Evolutionary conservation across 495 filamentous ascomycete species (phyloP), one percentile per base, ranked within the genome.

Genomic region (Trichoderma virens): DNA sequence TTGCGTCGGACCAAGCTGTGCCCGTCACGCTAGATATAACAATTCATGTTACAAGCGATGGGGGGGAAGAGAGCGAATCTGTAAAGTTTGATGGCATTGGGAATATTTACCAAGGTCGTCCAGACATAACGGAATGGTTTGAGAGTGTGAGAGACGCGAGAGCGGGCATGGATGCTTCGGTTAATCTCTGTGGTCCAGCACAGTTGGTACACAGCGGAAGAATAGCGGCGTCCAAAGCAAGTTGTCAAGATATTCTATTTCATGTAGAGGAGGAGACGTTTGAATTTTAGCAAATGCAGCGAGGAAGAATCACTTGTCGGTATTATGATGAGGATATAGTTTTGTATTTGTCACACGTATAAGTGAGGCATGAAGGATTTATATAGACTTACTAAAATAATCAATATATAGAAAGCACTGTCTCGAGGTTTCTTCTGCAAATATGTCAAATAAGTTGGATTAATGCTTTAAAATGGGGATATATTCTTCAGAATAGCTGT

Each of bases 231-330:
- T 51, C 65, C 18, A 65, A 43, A 27, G 39, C n/a, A 5, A 69
- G 67, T 38, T 3, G 28, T 27, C 16, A 30, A 8, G 59, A 28
- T 25, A 39, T 65, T 2, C 27, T 64, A n/a, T 67, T 67, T 54
- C 59, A 61, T 34, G 67, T 69, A 6, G 67, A 69, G 41, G 67
- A 69, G 43, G 67, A 69, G 59, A 47, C 65, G 2, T 69, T 69
- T 65, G 67, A 69, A 45, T 35, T 69, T 20, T 66, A 59, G 34
- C 11, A 35, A 35, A 35, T 35, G n/a, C n/a, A n/a, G n/a, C n/a
- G n/a, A n/a, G n/a, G n/a, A n/a, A n/a, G n/a, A n/a, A n/a, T n/a
- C n/a, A n/a, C n/a, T n/a, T n/a, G n/a, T n/a, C n/a, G n/a, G n/a
- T n/a, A n/a, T n/a, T n/a, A n/a, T n/a, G n/a, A n/a, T n/a, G n/a